Conservation (phyloP, 2,329 filamentous ascomycete species). For the Exophiala bonariae region DNA sequence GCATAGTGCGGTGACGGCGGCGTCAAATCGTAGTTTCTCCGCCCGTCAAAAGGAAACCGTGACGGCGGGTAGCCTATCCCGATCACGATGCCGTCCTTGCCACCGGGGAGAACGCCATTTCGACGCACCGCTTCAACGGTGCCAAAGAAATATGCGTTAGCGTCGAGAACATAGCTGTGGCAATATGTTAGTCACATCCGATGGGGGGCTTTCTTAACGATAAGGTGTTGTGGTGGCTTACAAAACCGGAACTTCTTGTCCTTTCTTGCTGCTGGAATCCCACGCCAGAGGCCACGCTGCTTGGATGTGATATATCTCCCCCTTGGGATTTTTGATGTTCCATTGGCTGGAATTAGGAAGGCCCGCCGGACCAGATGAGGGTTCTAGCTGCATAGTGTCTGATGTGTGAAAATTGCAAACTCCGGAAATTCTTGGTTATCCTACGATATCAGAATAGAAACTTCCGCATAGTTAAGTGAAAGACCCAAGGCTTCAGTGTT, state of each 20-base stretch:
- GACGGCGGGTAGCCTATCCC: constrained; percentile 30
- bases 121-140: constrained; percentile 30
- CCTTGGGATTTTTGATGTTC: not conserved
- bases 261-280: not conserved
- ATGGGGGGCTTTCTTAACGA: too few relatives aligned
- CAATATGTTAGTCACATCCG: not conserved
- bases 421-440: too few relatives aligned
- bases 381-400: not conserved
- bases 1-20: constrained; percentile 26
- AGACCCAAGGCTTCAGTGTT: too few relatives aligned
- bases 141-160: constrained; percentile 32
- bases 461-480: too few relatives aligned
- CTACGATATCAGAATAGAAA: too few relatives aligned
- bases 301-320: not conserved
- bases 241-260: not conserved
- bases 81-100: constrained; percentile 28
- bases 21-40: constrained; percentile 26
- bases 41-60: constrained; percentile 25
- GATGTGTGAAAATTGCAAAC: too few relatives aligned
- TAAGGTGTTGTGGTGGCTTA: not conserved
- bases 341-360: constrained; percentile 1
- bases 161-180: constrained; percentile 32
- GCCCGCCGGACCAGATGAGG: not conserved
- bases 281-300: constrained; percentile 1
- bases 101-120: constrained; percentile 15